Percentiles rank a stretch among this genome's conserved stretches.
These are phyloP conservation scores for Sarocladium kiliense DNA, from an alignment of 2,329 filamentous ascomycete species.

Conservation along the genomic window DNA sequence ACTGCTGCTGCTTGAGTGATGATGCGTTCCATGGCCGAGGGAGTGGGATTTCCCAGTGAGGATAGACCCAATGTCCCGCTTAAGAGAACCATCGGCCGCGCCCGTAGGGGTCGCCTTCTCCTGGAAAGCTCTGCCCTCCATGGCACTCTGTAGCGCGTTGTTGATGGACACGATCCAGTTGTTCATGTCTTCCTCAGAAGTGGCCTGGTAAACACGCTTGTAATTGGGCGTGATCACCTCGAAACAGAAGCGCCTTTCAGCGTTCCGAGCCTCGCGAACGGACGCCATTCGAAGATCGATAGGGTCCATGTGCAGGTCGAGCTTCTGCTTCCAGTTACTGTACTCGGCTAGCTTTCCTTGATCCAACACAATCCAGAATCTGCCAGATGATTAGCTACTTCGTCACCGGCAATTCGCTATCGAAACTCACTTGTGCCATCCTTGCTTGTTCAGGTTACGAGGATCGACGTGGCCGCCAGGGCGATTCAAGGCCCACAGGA, in stretches of 20 bases:
- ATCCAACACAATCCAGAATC: conserved; percentile 98
- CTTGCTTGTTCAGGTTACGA: conserved; percentile 90
- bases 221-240: conserved; percentile 96
- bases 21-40: conserved; percentile 45
- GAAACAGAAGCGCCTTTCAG: conserved; percentile 93
- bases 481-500: conserved; percentile 89
- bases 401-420: background rate
- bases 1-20: conserved; percentile 36
- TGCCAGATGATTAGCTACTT: conserved; percentile 30
- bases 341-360: conserved; percentile 97
- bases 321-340: conserved; percentile 97
- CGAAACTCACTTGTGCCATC: conserved; percentile 87
- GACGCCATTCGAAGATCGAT: conserved; percentile 97
- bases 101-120: conserved; percentile 36
- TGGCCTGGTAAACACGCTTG: conserved; percentile 95
- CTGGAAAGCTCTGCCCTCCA: conserved; percentile 69
- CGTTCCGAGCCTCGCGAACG: conserved; percentile 89
- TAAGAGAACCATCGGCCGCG: conserved; percentile 51
- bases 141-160: conserved; percentile 91
- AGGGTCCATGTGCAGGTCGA: conserved; percentile 96
- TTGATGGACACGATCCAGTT: conserved; percentile 96
- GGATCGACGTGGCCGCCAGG: conserved; percentile 94
- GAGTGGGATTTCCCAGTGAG: conserved; percentile 88
- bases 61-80: conserved; percentile 86
- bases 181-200: conserved; percentile 96